A percentile compares a stretch with the other conserved stretches of the same genome.
These are phyloP conservation scores for Leptographium flavum DNA, from an alignment of 2,329 filamentous ascomycete genomes.

Conservation along the genomic window DNA sequence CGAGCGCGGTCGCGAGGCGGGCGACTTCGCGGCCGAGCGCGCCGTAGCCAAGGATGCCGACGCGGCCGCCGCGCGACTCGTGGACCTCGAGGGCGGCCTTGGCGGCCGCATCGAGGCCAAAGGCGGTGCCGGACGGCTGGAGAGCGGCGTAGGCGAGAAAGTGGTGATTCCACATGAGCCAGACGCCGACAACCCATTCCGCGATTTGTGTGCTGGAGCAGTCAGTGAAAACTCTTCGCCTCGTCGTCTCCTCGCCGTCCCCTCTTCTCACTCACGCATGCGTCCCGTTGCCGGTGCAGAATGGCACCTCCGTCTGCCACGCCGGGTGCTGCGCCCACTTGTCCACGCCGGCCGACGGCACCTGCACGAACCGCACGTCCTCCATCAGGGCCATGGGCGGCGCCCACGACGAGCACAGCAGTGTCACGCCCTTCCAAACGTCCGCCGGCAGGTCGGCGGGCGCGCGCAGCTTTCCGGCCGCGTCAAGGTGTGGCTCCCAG, in stretches of 20 bases:
- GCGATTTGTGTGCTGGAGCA: conserved; percentile 17
- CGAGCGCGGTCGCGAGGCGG: conserved; percentile 39
- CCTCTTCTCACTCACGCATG: conserved; percentile 22
- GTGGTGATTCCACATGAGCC: conserved; percentile 15
- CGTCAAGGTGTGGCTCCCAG: conserved; percentile 13
- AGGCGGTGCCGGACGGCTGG: conserved; percentile 10
- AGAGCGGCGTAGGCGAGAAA: conserved; percentile 1
- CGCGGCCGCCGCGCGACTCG: conserved; percentile 2
- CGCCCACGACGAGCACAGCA: conserved; percentile 20
- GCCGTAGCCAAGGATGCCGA: conserved; percentile 28
- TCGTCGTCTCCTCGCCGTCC: background rate
- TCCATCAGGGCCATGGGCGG: conserved; percentile 18
- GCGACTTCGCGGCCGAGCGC: conserved; percentile 29
- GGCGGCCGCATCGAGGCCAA: background rate
- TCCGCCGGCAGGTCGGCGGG: conserved; percentile 17
- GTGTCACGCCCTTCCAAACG: conserved; percentile 25
- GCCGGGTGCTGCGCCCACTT: conserved; percentile 21
- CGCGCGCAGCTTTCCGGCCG: conserved; percentile 1
- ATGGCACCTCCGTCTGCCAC: conserved; percentile 17
- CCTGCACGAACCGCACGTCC: conserved; percentile 28
- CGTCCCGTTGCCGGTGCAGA: conserved; percentile 14
- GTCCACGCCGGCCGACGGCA: conserved; percentile 28
- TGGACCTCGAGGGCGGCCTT: conserved; percentile 12
- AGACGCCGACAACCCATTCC: conserved; percentile 18
- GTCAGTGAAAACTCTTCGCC: background rate